phyloP scores from a whole-genome alignment of 1,284 basidiomycete genomes.

The Trametes sp. region DNA sequence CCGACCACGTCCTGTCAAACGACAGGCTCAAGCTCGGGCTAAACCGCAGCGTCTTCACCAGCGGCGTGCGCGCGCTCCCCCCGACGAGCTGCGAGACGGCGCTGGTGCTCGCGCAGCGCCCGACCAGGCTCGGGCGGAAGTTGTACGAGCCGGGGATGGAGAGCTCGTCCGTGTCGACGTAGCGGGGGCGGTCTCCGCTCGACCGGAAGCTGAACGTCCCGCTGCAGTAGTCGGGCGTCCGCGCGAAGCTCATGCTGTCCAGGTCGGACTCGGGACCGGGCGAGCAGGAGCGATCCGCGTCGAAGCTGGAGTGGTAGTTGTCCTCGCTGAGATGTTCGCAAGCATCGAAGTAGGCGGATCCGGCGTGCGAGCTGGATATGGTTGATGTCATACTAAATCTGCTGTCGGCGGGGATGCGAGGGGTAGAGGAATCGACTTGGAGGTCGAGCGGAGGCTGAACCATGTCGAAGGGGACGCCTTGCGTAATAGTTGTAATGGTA shows the following conservation, averaged over 20 bases:
- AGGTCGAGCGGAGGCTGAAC: slow-evolving; percentile 19
- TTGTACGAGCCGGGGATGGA: slow-evolving; percentile 21
- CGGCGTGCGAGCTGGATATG: slow-evolving; percentile 14
- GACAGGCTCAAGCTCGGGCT: slow-evolving; percentile 27
- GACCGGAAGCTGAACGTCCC: slow-evolving; percentile 28
- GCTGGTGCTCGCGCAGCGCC: slow-evolving; percentile 12
- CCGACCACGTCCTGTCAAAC: slow-evolving; percentile 24
- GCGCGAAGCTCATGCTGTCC: slow-evolving; percentile 44
- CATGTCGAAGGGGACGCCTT: slow-evolving; percentile 30
- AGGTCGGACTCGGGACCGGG: slow-evolving; percentile 37
- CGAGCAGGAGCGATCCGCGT: slow-evolving; percentile 25
- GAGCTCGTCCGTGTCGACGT: slow-evolving; percentile 11
- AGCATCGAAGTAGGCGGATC: slow-evolving; percentile 24
- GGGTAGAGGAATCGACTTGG: neutral
- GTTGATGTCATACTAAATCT: slow-evolving; percentile 16
- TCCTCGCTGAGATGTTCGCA: slow-evolving; percentile 27
- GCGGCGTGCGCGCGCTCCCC: slow-evolving; percentile 18
- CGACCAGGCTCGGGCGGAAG: slow-evolving; percentile 4
- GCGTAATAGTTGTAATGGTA: slow-evolving; percentile 29
- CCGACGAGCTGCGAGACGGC: slow-evolving; percentile 20
- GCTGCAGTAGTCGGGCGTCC: slow-evolving; percentile 31
- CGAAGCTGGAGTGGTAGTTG: slow-evolving; percentile 4
- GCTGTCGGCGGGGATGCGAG: neutral
- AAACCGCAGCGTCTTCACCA: slow-evolving; percentile 31
- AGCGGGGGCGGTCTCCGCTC: slow-evolving; percentile 17